phyloP scores from a whole-genome alignment of 345 rosid species.

The Arabis alpina region DNA sequence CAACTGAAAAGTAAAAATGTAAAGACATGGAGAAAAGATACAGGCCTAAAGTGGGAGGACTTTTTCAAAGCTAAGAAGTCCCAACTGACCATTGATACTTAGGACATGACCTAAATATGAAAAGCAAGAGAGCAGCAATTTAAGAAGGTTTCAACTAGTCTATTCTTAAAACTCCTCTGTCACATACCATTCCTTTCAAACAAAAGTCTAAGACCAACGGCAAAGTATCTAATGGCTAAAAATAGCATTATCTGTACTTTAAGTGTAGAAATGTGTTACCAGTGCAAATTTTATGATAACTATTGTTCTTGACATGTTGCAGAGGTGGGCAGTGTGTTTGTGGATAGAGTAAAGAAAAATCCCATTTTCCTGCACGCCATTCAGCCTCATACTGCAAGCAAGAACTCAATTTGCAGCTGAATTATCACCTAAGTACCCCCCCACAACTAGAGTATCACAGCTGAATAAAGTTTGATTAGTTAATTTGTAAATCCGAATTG shows the following conservation, averaged over 20 bases:
- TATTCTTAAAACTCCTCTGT: conserved; percentile 26
- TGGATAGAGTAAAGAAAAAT: conserved; percentile 69
- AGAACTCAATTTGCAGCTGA: conserved; percentile 32
- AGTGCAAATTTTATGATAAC: conserved; percentile 78
- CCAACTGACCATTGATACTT: conserved; percentile 22
- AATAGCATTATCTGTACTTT: conserved; percentile 24
- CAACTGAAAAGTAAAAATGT: conserved; percentile 58
- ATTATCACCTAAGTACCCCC: conserved; percentile 22
- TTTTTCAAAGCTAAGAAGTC: conserved; percentile 13
- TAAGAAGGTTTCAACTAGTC: conserved; percentile 13
- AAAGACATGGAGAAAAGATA: conserved; percentile 22
- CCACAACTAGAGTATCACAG: conserved; percentile 22
- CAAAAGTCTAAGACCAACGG: conserved; percentile 15
- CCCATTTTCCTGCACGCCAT: conserved; percentile 98
- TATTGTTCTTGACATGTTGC: conserved; percentile 53
- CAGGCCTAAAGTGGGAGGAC: neutral
- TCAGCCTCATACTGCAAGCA: conserved; percentile 92
- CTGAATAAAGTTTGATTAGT: neutral
- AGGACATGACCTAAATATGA: conserved; percentile 13
- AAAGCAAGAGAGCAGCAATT: conserved; percentile 20
- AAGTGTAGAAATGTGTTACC: conserved; percentile 53
- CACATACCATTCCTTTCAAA: conserved; percentile 7
- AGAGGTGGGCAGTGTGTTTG: conserved; percentile 51
- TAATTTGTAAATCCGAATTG: conserved; percentile 1
- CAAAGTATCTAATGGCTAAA: conserved; percentile 12